These are phyloP conservation scores for Termitomyces sp. DNA, from an alignment of 768 basidiomycete genomes.

Conservation along the genomic window DNA sequence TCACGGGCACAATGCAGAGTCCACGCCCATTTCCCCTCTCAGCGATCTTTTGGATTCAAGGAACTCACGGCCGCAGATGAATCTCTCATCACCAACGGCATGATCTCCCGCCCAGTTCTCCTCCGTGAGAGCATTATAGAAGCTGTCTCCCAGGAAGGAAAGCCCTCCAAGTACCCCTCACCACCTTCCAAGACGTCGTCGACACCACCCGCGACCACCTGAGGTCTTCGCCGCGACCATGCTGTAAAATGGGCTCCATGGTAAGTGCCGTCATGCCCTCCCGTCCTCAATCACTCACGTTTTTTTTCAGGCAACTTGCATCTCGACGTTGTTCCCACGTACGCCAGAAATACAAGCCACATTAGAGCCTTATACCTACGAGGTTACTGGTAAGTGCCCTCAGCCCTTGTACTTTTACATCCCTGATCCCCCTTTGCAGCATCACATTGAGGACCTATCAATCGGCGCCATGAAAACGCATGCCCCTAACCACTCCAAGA, in stretches of 20 bases:
- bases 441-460: conserved; percentile 76
- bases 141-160: conserved; percentile 88
- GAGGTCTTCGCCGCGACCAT: conserved; percentile 63
- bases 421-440: conserved; percentile 34
- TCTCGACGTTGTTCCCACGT: conserved; percentile 79
- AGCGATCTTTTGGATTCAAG: conserved; percentile 80
- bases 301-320: conserved; percentile 78
- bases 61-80: conserved; percentile 65
- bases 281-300: not conserved
- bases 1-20: conserved; percentile 93
- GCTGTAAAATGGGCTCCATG: conserved; percentile 91
- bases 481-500: conserved; percentile 85
- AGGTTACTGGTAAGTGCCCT: conserved; percentile 68
- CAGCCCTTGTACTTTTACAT: not conserved
- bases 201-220: conserved; percentile 74
- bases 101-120: conserved; percentile 81
- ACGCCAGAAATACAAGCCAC: conserved; percentile 78
- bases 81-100: conserved; percentile 82
- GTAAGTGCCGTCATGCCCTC: conserved; percentile 34
- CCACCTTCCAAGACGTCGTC: conserved; percentile 82
- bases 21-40: conserved; percentile 4
- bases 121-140: conserved; percentile 91
- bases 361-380: conserved; percentile 93
- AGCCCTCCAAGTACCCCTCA: conserved; percentile 91
- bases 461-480: conserved; percentile 95